A percentile compares a stretch with the other conserved stretches of the same genome.
phyloP scores from a whole-genome alignment of 2,329 filamentous ascomycete species.

The Fusarium lyarnte region DNA sequence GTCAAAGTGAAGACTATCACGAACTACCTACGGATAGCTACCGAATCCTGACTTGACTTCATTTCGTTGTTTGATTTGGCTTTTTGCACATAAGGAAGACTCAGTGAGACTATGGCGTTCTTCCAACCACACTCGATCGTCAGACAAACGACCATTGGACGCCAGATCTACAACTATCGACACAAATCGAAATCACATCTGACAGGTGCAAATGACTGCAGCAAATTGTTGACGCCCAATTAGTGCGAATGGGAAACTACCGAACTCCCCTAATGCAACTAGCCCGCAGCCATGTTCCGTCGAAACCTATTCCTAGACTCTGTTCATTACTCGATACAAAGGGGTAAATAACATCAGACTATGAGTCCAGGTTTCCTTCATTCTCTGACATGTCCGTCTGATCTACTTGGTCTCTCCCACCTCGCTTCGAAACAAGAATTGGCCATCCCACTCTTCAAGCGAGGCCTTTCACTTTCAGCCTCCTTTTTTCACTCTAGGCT shows the following conservation, averaged over 20 bases:
- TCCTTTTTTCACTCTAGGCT: slow-evolving; percentile 25
- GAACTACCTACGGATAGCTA: background rate
- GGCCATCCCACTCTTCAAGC: slow-evolving; percentile 26
- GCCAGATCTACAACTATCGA: slow-evolving; percentile 5
- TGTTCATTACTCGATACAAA: slow-evolving; percentile 30
- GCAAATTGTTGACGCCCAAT: slow-evolving; percentile 15
- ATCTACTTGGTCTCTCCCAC: slow-evolving; percentile 13
- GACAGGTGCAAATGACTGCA: slow-evolving; percentile 19
- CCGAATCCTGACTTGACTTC: background rate
- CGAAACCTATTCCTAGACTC: slow-evolving; percentile 6
- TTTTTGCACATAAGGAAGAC: slow-evolving; percentile 1
- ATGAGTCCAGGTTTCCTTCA: slow-evolving; percentile 1
- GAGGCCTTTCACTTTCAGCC: slow-evolving; percentile 33
- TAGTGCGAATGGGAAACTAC: slow-evolving; percentile 20
- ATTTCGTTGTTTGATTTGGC: background rate
- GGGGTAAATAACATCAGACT: slow-evolving; percentile 16
- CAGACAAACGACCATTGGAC: background rate
- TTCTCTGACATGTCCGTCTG: background rate
- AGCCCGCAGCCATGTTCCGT: slow-evolving; percentile 16
- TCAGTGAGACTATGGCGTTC: background rate
- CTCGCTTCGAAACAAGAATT: slow-evolving; percentile 20
- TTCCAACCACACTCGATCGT: background rate
- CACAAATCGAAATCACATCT: slow-evolving; percentile 14
- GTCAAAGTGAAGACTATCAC: background rate
- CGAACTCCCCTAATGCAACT: slow-evolving; percentile 13